Evolutionary conservation across 2,329 filamentous ascomycete species (phyloP), one percentile per base, ranked within the genome.

Genomic region (Neopestalotiopsis sp.): DNA sequence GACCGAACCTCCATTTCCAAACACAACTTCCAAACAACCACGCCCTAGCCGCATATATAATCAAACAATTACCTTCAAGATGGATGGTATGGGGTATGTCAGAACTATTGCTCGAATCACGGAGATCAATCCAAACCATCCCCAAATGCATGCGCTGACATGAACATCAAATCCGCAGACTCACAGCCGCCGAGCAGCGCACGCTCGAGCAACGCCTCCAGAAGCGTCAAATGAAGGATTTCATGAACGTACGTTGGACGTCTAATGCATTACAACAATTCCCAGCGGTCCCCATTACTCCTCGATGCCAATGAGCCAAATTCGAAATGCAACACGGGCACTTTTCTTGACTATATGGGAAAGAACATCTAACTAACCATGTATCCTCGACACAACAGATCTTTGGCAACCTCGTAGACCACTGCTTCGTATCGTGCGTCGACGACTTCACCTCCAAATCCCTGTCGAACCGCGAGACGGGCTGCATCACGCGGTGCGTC

Each of bases 371-470:
- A 38, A 38, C 68, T 70, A 61, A 38, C 61, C n/a, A 28, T 28
- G 56, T 66, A 20, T 30, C 40, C 58, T 62, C 9, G 59, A 34
- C 61, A 56, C 61, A 64, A 71, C 74, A 89, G 87, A 84, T 89
- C 81, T 89, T 88, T 77, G 85, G 84, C 77, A 91, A 89, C 83
- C 87, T 93, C 67, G 92, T 94, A 76, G 91, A 94, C 81, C 89
- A 91, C 84, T 99, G 96, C 90, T 99, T 99, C 88, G 91, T 94
- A 81, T 92, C 96, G 83, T 99, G 96, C 87, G 90, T 99, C 84
- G 95, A 95, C 83, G 95, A 98, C 87, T 99, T 99, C 89, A 97
- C 95, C 78, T 97, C 94, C 85, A 98, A 98, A 86, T 93, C 94
- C 63, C 90, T 99, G 74, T 92, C 93, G 72, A 89, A 91, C 74